phyloP scores from a whole-genome alignment of 805 yeast species.

The Candida boleticola region DNA sequence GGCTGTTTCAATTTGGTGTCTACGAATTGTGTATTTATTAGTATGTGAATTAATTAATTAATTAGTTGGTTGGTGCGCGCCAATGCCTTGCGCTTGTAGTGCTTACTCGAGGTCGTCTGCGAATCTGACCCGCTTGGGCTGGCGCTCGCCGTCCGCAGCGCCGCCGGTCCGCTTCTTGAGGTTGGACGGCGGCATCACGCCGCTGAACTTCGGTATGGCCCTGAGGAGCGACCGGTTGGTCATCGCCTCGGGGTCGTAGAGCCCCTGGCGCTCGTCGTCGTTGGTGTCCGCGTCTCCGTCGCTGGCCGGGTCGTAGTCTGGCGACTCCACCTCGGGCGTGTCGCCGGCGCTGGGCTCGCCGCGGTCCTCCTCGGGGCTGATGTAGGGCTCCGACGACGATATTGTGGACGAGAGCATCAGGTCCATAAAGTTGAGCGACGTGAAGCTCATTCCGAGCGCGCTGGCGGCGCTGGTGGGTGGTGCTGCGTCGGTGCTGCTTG shows the following conservation, averaged over 20 bases:
- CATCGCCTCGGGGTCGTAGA: slow-evolving; percentile 17
- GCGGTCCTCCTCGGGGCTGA: background rate
- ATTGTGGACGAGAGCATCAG: slow-evolving; percentile 9
- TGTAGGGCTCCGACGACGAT: slow-evolving; percentile 1
- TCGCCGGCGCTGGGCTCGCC: background rate
- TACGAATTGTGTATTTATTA: no score
- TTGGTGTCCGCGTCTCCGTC: slow-evolving; percentile 8
- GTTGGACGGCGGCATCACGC: slow-evolving; percentile 15
- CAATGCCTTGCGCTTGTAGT: no score
- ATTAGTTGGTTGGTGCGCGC: no score
- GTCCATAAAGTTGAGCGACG: slow-evolving; percentile 16
- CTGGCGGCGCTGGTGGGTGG: slow-evolving; percentile 12
- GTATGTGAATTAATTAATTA: no score
- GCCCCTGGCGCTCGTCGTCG: slow-evolving; percentile 15
- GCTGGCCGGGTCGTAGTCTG: slow-evolving; percentile 5
- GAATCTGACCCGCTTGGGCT: slow-evolving; percentile 33
- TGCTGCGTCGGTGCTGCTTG: background rate
- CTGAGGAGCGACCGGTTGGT: background rate
- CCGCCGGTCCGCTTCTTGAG: slow-evolving; percentile 17
- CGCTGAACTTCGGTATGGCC: background rate
- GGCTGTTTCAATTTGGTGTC: no score
- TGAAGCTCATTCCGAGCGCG: slow-evolving; percentile 24
- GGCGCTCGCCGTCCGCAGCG: slow-evolving; percentile 11
- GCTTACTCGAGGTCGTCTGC: slow-evolving; percentile 10
- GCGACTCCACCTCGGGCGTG: slow-evolving; percentile 13